Conservation (phyloP, 1,139 yeast species). For the Taiozyma sp. region DNA sequence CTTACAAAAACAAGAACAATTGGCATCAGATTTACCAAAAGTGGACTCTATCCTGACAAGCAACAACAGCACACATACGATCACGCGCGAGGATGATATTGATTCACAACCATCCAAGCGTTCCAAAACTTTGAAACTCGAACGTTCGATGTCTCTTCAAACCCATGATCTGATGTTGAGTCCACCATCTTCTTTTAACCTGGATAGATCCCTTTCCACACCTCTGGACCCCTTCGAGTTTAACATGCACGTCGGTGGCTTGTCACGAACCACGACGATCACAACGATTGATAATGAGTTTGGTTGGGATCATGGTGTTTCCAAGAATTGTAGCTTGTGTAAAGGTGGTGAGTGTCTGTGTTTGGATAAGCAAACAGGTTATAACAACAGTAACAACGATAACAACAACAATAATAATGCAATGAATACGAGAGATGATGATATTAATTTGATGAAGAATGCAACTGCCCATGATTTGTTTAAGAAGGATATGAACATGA, state of each 20-base stretch:
- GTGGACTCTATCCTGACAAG: not conserved
- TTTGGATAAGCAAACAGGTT: slow-evolving; percentile 22
- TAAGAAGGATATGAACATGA: not conserved
- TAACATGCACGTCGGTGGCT: not conserved
- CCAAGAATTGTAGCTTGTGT: slow-evolving; percentile 37
- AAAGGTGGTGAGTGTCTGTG: slow-evolving; percentile 38
- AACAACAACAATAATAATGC: slow-evolving; percentile 4
- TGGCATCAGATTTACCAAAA: not conserved
- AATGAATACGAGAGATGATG: not conserved
- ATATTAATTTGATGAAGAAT: not conserved
- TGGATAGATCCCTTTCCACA: slow-evolving; percentile 10
- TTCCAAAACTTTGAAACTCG: slow-evolving; percentile 10
- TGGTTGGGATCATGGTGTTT: slow-evolving; percentile 10
- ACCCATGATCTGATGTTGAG: slow-evolving; percentile 8
- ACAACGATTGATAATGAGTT: slow-evolving; percentile 9
- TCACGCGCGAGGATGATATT: slow-evolving; percentile 3
- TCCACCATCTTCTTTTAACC: slow-evolving; percentile 8
- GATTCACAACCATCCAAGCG: slow-evolving; percentile 8
- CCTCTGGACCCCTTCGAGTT: slow-evolving; percentile 6
- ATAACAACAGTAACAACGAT: not conserved
- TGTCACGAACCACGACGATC: slow-evolving; percentile 15
- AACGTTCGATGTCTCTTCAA: slow-evolving; percentile 15
- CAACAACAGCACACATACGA: not conserved
- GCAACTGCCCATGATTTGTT: not conserved
- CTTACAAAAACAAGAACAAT: not conserved